Base-by-base conservation (phyloP, 2,329 filamentous ascomycete species). In the Huntiella bhutanensis region DNA sequence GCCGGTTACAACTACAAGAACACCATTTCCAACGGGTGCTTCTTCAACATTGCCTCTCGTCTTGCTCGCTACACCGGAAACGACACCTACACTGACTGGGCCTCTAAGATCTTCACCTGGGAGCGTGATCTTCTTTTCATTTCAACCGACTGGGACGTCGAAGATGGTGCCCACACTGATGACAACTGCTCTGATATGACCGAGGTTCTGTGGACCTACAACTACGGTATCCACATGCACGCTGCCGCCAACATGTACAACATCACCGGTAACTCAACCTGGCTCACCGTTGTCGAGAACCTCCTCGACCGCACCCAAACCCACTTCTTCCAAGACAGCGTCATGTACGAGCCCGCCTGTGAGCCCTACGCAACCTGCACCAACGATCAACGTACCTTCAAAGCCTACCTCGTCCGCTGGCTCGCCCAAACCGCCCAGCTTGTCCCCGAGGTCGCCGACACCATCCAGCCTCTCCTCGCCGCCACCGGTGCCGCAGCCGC, bases 61-160 rank as follows among this genome's bases (percentile, higher is more conserved):
- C 68, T 92, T 5, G 80, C 81, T 0, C 69, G 78, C 10, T 91
- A 83, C 62, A 92, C 85, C 0, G 73, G 75, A 41, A 91, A 92
- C 60, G 56, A 71, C 46, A 91, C 82, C 0, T 93, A 93, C 57
- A 68, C 73, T 6, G 70, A 82, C 10, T 86, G 80, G 81, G 84
- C 83, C 0, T 68, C 73, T 49, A 77, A 67, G 54, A 65, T 79
- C 7, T 94, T 77, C 58, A 68, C 77, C 42, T 84, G 80, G 80
- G 66, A 76, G 53, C 55, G 58, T 7, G 54, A 57, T 0, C 62
- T 70, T 7, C 68, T 70, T 0, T 65, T 84, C 46, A 77, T 83
- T 54, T 68, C 65, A 38, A 51, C 56, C 5, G 59, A 70, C 10
- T 76, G 64, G 56, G 62, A 67, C 44, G 63, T 82, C n/a, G 71